These are phyloP conservation scores for Populus ilicifolia DNA, from an alignment of 345 rosid species.

Conservation along the genomic window DNA sequence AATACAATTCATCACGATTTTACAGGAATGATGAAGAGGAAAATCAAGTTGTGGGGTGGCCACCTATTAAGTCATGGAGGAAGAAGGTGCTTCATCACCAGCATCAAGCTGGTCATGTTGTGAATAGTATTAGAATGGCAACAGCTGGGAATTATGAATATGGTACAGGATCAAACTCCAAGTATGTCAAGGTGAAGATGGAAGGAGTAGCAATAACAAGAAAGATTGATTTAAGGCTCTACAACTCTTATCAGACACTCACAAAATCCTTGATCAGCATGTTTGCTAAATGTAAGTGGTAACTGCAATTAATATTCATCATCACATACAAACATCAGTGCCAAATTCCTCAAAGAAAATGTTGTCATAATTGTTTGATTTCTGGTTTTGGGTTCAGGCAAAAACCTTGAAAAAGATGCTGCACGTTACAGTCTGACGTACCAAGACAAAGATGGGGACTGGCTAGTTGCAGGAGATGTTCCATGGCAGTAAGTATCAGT, in stretches of 20 bases:
- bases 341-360: not conserved
- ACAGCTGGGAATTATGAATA: not conserved
- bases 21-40: conserved; percentile 29
- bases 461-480: conserved; percentile 53
- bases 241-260: conserved; percentile 45
- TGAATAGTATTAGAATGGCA: not conserved
- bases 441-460: conserved; percentile 61
- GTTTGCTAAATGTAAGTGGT: conserved; percentile 44
- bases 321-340: no score
- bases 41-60: conserved; percentile 60
- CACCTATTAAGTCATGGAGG: conserved; percentile 68
- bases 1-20: not conserved
- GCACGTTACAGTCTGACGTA: conserved; percentile 40
- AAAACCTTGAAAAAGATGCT: conserved; percentile 17
- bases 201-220: conserved; percentile 63
- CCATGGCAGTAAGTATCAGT: conserved; percentile 61
- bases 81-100: conserved; percentile 39
- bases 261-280: conserved; percentile 40
- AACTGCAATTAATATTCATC: no score
- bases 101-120: conserved; percentile 4
- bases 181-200: conserved; percentile 72
- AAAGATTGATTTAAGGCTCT: conserved; percentile 50
- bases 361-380: not conserved
- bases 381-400: conserved; percentile 18
- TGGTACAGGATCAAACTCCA: conserved; percentile 24